Base-by-base conservation (phyloP, 1,139 yeast genomes). In the Nadsonia commutata region DNA sequence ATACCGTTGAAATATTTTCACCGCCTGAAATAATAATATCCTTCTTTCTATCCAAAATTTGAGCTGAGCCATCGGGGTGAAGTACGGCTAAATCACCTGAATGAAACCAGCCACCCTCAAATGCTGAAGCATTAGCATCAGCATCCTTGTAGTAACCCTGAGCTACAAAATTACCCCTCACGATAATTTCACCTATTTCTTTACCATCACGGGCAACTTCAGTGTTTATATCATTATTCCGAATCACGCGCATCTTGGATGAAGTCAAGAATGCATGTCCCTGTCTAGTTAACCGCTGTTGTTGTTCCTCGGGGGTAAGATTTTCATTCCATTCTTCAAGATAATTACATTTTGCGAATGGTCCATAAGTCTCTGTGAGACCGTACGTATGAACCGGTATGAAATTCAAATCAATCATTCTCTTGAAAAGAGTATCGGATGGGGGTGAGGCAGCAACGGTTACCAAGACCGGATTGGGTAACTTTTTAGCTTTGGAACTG, bases 11-110 rank as follows among this genome's bases (percentile, higher is more conserved):
- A 46, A 81, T 76, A 58, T 81, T 81, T 57, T 81, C 93, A 46
- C 93, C 93, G 52, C 83, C 90, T 1, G 86, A 68, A 55, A 81
- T 81, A 65, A 80, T 81, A 60, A 81, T 80, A 56, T 81, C 83
- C 65, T 81, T 81, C 42, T 80, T 83, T 48, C 94, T 70, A 56
- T 82, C 94, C 48, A 81, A 69, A 43, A 82, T 76, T 50, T 61
- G 70, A 18, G 80, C 58, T 47, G 80, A 67, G 23, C 84, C 84
- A 42, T 71, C 72, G 2, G 59, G 56, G 41, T 70, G 75, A 49
- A 80, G 63, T 42, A 66, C 70, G 2, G 83, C 90, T 52, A 82
- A 71, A 59, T 82, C 94, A 42, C 94, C 94, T 16, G 88, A 77
- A 36, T 70, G 67, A 64, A 80, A 81, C 85, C 86, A 81, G n/a